phyloP scores from a whole-genome alignment of 257 asterid species.

The Apocynum venetum region DNA sequence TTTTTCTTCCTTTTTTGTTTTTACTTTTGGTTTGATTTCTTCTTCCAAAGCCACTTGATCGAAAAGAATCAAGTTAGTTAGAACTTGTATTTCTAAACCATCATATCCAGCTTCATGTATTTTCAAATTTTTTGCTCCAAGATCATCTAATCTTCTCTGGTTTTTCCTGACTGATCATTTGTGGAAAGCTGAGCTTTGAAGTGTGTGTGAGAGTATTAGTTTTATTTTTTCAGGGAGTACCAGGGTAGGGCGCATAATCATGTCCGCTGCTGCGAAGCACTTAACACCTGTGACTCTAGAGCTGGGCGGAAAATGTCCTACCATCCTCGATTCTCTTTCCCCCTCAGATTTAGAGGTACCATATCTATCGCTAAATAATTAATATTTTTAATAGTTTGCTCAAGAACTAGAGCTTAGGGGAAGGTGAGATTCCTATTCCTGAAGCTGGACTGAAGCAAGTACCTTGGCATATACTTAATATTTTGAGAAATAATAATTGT shows the following conservation, averaged over 20 bases:
- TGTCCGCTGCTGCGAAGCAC: constrained; percentile 94
- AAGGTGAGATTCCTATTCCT: not conserved
- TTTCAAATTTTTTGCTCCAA: not conserved
- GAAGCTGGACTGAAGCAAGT: not conserved
- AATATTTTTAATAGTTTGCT: not conserved
- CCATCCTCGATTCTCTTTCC: constrained; percentile 63
- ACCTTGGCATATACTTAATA: not conserved
- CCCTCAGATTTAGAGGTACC: constrained; percentile 61
- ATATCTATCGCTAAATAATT: not conserved
- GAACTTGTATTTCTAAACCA: not conserved
- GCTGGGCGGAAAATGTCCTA: constrained; percentile 93
- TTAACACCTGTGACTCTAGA: constrained; percentile 94
- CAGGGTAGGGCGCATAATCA: constrained; percentile 61
- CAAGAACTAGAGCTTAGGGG: not conserved
- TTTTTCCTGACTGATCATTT: not conserved
- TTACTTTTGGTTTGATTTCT: not conserved
- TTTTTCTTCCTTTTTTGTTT: not conserved
- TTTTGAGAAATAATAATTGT: not conserved
- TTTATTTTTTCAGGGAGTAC: constrained; percentile 57
- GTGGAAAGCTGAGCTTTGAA: not conserved
- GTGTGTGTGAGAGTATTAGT: not conserved
- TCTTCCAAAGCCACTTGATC: no score
- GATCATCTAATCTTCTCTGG: not conserved
- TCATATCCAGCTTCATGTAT: not conserved
- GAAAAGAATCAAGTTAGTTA: not conserved